A percentile compares a stretch with the other conserved stretches of the same genome.
Evolutionary conservation across 2,329 filamentous ascomycete genomes (phyloP).

Genomic region (Alternaria sp.): DNA sequence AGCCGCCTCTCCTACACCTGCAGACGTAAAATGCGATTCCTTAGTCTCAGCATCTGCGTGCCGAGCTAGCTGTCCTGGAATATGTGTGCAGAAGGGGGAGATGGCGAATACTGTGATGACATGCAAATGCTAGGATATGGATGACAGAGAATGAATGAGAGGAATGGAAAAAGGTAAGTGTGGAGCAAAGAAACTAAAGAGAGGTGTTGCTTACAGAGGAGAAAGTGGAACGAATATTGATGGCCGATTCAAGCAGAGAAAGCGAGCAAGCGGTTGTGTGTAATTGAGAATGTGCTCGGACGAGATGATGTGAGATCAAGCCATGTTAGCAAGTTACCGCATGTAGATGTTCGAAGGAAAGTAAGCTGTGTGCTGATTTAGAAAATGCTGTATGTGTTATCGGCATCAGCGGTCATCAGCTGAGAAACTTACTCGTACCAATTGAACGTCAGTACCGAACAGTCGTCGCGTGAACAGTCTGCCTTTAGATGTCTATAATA

Average conservation of each 20-base stretch:
- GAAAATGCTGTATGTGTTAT: background rate
- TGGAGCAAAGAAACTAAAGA: background rate
- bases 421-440: background rate
- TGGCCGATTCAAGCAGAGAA: no score
- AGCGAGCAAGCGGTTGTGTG: background rate
- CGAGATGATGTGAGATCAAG: background rate
- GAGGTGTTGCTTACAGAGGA: background rate
- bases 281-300: rapidly evolving
- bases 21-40: background rate
- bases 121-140: background rate
- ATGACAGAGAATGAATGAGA: background rate
- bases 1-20: background rate
- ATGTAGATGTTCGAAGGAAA: background rate
- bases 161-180: background rate
- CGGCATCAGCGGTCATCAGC: background rate
- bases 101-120: background rate
- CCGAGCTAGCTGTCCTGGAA: background rate
- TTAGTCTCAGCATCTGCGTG: background rate
- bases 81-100: background rate
- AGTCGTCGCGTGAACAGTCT: background rate
- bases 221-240: background rate
- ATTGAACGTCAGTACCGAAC: background rate
- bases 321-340: background rate
- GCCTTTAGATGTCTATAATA: background rate
- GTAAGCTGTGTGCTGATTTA: background rate